Base-by-base conservation (phyloP, 768 basidiomycete species). In the Mycena pura region DNA sequence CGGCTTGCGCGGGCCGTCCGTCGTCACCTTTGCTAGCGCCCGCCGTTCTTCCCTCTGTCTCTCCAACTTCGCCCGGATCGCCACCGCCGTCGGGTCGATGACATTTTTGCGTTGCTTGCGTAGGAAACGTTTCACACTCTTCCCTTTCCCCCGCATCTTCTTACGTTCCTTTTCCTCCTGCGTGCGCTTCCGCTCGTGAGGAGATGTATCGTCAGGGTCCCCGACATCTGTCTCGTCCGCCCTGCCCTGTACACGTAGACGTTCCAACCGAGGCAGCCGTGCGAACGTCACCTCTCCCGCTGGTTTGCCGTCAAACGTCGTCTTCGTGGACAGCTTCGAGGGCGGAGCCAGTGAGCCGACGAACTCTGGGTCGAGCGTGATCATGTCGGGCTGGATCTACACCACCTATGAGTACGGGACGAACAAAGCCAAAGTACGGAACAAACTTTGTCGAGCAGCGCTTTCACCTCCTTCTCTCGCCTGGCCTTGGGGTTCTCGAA, bases 61-160 rank as follows among this genome's bases (percentile, higher is more conserved):
- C 66, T 87, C 84, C 61, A 90, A 69, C 70, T 90, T 91, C 43
- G 83, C 83, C 9, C 88, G 86, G 57, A 90, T 82, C 1, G 88
- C 86, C 55, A 92, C 91, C 22, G 84, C 82, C 22, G 84, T 82
- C 22, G 93, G 93, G 72, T 98, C 95, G 63, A 98, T 86, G 46
- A 98, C 92, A 69, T 98, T 97, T 81, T 96, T 95, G 72, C 93
- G 86, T 75, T 96, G 92, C 79, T 95, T 97, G 69, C 92, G 84
- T 63, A 97, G 74, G 73, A 87, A 87, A 80, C 94, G 81, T 74
- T 95, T 96, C 71, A 95, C 71, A 72, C 87, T 90, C 82, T 93
- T 95, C 24, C 86, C 86, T 72, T 89, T 95, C 15, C 95, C 95
- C 31, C 94, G 85, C 90, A 92, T 93, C 80, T 86, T 90, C 69